Evolutionary conservation across 352 stramenopile genomes (phyloP).

Genomic region (Nothophytophthora sp.): DNA sequence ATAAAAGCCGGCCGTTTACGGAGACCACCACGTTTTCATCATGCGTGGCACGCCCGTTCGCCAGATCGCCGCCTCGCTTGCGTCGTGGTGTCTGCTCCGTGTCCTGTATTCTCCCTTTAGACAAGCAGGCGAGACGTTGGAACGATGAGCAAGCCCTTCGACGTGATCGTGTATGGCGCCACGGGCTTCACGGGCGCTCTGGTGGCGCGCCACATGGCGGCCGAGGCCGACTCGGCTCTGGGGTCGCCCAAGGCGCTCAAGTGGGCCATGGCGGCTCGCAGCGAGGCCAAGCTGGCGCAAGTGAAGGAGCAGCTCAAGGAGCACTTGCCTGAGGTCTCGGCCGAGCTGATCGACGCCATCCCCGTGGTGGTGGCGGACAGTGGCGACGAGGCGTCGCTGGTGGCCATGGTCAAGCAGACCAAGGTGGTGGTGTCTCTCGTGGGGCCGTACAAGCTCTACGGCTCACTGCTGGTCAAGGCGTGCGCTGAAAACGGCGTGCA

Average conservation of each 20-base stretch:
- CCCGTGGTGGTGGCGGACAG: slow-evolving; percentile 57
- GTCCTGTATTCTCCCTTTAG: neutral
- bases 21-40: too few relatives aligned
- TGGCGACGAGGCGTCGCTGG: slow-evolving; percentile 56
- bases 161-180: slow-evolving; percentile 85
- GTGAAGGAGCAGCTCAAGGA: slow-evolving; percentile 56
- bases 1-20: slow-evolving; percentile 4
- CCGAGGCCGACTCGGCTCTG: slow-evolving; percentile 36
- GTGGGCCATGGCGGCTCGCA: slow-evolving; percentile 90
- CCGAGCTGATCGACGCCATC: slow-evolving; percentile 46
- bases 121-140: neutral
- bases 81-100: too few relatives aligned
- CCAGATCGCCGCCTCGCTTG: too few relatives aligned
- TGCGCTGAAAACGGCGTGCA: slow-evolving; percentile 89
- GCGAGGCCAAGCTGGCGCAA: slow-evolving; percentile 65
- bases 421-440: slow-evolving; percentile 81
- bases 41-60: too few relatives aligned
- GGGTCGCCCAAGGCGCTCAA: slow-evolving; percentile 42
- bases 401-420: slow-evolving; percentile 77
- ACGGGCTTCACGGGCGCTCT: slow-evolving; percentile 90
- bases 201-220: slow-evolving; percentile 66
- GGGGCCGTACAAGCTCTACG: slow-evolving; percentile 90
- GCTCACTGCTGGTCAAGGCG: slow-evolving; percentile 75
- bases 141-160: slow-evolving; percentile 48
- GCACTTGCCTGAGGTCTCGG: slow-evolving; percentile 36